phyloP scores from a whole-genome alignment of 2,329 filamentous ascomycete genomes.

The Xylariaceae sp. region DNA sequence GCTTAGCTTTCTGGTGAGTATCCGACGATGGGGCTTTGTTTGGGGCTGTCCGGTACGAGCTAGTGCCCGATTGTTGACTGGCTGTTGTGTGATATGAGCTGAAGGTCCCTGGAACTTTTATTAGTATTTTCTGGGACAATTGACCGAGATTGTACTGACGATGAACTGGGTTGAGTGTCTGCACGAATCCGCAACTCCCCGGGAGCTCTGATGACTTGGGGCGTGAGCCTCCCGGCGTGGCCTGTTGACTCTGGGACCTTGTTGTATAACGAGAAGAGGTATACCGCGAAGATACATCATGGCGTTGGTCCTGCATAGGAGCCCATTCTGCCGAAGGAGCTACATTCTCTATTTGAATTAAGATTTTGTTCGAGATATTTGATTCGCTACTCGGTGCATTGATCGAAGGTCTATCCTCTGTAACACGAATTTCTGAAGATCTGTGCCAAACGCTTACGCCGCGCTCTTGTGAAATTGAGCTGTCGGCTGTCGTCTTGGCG shows the following conservation, averaged over 20 bases:
- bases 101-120: conserved; percentile 14
- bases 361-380: conserved; percentile 6
- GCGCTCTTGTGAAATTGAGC: conserved; percentile 1
- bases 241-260: conserved; percentile 22
- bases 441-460: neutral
- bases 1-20: neutral
- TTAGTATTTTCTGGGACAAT: neutral
- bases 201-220: conserved; percentile 17
- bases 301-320: conserved; percentile 5
- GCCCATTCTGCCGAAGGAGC: neutral
- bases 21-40: conserved; percentile 21
- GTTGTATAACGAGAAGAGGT: conserved; percentile 27
- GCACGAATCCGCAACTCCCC: conserved; percentile 12
- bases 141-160: conserved; percentile 16
- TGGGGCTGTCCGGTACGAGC: conserved; percentile 29
- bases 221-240: conserved; percentile 19
- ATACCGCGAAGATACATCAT: conserved; percentile 22
- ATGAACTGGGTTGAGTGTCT: conserved; percentile 14
- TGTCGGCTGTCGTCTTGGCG: neutral
- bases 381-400: conserved; percentile 9
- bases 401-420: neutral
- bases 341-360: conserved; percentile 4
- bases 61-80: conserved; percentile 25
- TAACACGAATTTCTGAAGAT: neutral
- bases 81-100: conserved; percentile 17